phyloP scores from a whole-genome alignment of 2,329 filamentous ascomycete species.

The Cytospora schulzeri region DNA sequence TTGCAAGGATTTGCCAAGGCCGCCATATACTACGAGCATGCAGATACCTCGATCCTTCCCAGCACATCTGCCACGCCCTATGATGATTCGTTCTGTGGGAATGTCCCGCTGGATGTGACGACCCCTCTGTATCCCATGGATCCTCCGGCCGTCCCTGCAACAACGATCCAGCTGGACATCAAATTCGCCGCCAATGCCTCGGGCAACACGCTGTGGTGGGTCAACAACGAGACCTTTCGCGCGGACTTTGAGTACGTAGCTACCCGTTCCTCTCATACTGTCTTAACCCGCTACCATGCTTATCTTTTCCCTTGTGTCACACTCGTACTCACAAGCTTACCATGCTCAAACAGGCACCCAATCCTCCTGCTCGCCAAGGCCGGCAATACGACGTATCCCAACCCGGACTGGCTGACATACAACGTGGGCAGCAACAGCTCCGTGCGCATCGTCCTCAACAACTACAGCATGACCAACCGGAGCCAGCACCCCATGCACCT shows the following conservation, averaged over 20 bases:
- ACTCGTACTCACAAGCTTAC: conserved; percentile 3
- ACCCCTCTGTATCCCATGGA: no score
- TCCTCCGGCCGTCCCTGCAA: no score
- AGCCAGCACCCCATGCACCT: conserved; percentile 17
- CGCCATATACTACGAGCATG: conserved; percentile 1
- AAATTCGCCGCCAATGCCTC: no score
- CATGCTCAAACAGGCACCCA: background rate
- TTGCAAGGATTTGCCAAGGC: conserved; percentile 3
- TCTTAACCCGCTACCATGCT: no score
- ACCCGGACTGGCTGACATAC: conserved; percentile 5
- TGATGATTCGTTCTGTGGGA: no score
- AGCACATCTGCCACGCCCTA: no score
- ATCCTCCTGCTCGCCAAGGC: background rate
- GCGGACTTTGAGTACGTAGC: background rate
- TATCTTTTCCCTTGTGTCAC: background rate
- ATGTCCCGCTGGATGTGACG: no score
- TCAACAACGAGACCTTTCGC: conserved; percentile 1
- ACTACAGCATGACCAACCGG: background rate
- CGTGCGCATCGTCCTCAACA: conserved; percentile 9
- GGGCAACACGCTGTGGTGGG: no score
- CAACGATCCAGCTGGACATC: no score
- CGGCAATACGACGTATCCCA: conserved; percentile 5
- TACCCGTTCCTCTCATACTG: no score
- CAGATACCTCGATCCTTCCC: background rate
- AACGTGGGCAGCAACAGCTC: background rate